Evolutionary conservation across 441 rosid genomes (phyloP).

Genomic region (Populus hybrid): DNA sequence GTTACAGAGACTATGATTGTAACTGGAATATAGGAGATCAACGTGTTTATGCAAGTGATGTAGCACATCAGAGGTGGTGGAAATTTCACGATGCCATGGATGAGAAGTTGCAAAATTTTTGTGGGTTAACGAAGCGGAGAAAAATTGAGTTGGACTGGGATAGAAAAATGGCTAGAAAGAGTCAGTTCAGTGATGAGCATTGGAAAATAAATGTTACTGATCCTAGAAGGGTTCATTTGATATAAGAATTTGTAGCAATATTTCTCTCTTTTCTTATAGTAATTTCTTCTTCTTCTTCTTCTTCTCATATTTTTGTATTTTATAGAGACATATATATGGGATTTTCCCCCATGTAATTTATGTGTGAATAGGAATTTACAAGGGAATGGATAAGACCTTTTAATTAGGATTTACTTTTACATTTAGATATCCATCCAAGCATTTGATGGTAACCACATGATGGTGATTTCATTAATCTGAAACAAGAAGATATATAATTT

Average conservation of each 20-base stretch:
- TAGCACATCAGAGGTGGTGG: conserved; percentile 90
- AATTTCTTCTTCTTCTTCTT: not conserved
- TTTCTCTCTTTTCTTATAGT: not conserved
- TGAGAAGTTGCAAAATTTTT: conserved; percentile 47
- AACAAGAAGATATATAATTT: not conserved
- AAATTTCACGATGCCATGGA: conserved; percentile 71
- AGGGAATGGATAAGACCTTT: not conserved
- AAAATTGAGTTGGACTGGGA: conserved; percentile 83
- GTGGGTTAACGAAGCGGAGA: conserved; percentile 63
- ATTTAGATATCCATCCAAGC: not conserved
- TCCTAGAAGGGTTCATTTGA: conserved; percentile 50
- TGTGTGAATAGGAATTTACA: conserved; percentile 4
- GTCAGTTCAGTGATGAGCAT: conserved; percentile 50
- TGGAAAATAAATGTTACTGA: conserved; percentile 82
- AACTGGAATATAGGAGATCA: conserved; percentile 67
- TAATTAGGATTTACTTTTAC: not conserved
- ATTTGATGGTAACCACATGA: not conserved
- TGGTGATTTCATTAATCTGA: not conserved
- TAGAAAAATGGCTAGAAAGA: conserved; percentile 49
- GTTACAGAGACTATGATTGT: conserved; percentile 92
- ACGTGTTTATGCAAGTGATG: conserved; percentile 81
- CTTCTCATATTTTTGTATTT: not conserved
- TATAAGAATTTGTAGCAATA: conserved; percentile 7
- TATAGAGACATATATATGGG: conserved; percentile 10
- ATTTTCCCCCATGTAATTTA: conserved; percentile 8